These are phyloP conservation scores for Xerocomellus dryophilus DNA, from an alignment of 768 basidiomycete genomes.

Conservation along the genomic window DNA sequence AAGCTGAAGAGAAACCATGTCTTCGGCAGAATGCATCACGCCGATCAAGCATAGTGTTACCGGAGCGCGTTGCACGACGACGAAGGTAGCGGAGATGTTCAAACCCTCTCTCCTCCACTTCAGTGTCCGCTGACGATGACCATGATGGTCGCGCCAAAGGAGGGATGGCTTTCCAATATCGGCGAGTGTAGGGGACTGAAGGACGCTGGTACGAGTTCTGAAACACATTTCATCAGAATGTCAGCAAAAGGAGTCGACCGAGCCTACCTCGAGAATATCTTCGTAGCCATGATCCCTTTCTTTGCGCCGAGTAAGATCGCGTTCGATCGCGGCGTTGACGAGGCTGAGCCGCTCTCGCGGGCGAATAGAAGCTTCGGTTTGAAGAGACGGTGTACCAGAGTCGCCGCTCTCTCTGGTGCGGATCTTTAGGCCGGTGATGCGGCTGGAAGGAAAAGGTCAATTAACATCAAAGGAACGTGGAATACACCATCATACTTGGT, in stretches of 20 bases:
- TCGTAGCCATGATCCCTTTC: conserved; percentile 83
- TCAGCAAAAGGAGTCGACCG: neutral
- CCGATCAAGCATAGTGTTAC: conserved; percentile 74
- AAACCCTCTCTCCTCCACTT: conserved; percentile 20
- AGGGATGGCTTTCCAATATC: conserved; percentile 64
- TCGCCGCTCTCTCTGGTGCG: conserved; percentile 47
- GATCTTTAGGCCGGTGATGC: conserved; percentile 52
- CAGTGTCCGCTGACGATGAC: conserved; percentile 26
- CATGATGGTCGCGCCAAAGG: conserved; percentile 36
- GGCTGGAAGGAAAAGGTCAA: conserved; percentile 29
- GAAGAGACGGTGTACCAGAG: conserved; percentile 35
- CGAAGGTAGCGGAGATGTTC: conserved; percentile 46
- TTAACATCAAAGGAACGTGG: neutral
- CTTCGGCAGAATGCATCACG: conserved; percentile 37
- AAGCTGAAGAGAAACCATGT: conserved; percentile 19
- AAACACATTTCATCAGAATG: conserved; percentile 7
- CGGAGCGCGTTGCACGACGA: conserved; percentile 78
- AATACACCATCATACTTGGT: conserved; percentile 7
- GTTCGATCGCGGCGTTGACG: conserved; percentile 53
- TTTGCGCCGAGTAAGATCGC: conserved; percentile 62
- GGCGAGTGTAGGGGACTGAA: conserved; percentile 53
- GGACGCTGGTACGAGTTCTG: conserved; percentile 72
- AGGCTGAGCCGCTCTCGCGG: conserved; percentile 64
- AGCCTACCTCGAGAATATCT: conserved; percentile 74
- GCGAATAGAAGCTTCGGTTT: conserved; percentile 49